Conservation (phyloP, 1,284 basidiomycete species). For the Ganoderma leucocontextum region DNA sequence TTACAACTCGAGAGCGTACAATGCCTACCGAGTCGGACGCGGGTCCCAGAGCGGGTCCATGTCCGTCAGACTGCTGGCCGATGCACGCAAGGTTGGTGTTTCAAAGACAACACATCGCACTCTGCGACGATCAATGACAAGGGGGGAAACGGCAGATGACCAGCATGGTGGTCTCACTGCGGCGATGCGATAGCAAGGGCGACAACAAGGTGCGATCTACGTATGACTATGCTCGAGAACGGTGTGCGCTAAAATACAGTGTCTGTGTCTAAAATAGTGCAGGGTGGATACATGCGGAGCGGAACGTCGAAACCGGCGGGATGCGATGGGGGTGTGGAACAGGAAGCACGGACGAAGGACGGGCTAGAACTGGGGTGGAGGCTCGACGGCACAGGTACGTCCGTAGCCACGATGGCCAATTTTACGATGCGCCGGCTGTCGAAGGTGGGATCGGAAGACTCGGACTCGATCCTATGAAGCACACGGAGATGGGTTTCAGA, state of each 20-base stretch:
- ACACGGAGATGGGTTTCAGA: constrained; percentile 6
- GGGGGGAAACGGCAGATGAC: background rate
- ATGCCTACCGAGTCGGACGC: background rate
- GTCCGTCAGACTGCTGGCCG: background rate
- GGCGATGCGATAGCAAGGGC: constrained; percentile 7
- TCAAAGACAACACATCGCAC: background rate
- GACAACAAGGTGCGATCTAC: constrained; percentile 12
- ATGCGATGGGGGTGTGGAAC: background rate
- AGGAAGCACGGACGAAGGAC: background rate
- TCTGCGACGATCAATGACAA: background rate
- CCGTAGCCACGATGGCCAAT: constrained; percentile 57
- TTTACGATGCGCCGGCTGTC: constrained; percentile 60
- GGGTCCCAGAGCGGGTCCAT: background rate
- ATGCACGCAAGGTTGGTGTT: constrained; percentile 1
- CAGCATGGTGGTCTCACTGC: background rate
- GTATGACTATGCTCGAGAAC: constrained; percentile 6
- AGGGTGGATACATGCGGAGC: constrained; percentile 1
- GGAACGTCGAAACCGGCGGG: background rate
- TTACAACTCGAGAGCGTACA: background rate
- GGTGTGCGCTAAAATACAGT: constrained; percentile 20
- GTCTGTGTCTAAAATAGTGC: constrained; percentile 22
- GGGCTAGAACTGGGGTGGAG: background rate
- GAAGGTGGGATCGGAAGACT: constrained; percentile 44
- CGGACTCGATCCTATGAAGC: constrained; percentile 54
- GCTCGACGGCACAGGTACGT: constrained; percentile 39